Base-by-base conservation (phyloP, 768 basidiomycete species). In the Podaxis rugospora region DNA sequence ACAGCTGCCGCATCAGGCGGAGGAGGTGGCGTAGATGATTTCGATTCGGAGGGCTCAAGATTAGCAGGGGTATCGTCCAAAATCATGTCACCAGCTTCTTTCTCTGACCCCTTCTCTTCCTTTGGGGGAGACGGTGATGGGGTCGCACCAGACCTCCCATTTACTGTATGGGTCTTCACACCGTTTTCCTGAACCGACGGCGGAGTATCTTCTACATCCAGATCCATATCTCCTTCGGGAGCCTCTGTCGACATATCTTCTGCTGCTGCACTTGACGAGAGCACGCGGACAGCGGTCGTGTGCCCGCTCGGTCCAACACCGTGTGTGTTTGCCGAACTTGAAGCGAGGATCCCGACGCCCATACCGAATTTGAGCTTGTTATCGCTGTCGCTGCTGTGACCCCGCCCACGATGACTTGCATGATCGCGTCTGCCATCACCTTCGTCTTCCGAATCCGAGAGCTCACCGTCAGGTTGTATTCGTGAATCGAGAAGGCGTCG, bases 361-460 rank as follows among this genome's bases (percentile, higher is more conserved):
- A 87, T 81, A 32, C 86, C 86, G 63, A 88, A 89, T 66, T 85
- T 85, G 50, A 78, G 75, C 11, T 77, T 78, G 37, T 71, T 76
- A 23, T 70, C 70, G 32, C 80, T 83, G 18, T 74, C 76, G 46
- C 75, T 79, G 63, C 75, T 80, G 58, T 79, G 82, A 51, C 83
- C 84, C 23, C 76, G 76, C 36, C 85, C 80, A 27, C 80, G 78
- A 70, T 89, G 84, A 39, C 76, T 76, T 7, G 82, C 75, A 61
- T 87, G 86, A 66, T 94, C 81, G 61, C 88, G 80, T 57, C 95
- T 82, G 1, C 88, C 92, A 66, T 90, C 90, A 16, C 93, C 95
- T 74, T 99, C 97, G 70, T 99, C 97, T 65, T 99, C 97, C 1
- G 97, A 98, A 72, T 99, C 97, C 5, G 94, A 97, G 11, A 97